A percentile compares a stretch with the other conserved stretches of the same genome.
Conservation (phyloP, 352 stramenopile species). For the Phytopythium boreale region DNA sequence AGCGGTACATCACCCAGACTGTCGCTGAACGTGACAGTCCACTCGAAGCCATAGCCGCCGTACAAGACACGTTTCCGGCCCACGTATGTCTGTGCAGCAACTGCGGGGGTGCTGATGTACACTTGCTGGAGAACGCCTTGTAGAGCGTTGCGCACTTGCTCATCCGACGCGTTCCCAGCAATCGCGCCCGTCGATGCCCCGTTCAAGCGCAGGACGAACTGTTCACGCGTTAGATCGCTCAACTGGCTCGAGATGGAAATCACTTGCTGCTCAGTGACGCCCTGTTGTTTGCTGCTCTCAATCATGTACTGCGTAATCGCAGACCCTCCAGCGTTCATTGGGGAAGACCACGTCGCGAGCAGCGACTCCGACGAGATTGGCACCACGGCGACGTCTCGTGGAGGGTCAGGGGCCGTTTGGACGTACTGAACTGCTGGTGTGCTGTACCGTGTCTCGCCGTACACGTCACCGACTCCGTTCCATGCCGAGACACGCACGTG, state of each 20-base stretch:
- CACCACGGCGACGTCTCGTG: conserved; percentile 46
- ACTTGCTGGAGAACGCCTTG: not conserved
- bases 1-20: conserved; percentile 50
- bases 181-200: conserved; percentile 18
- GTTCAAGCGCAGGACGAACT: conserved; percentile 30
- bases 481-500: conserved; percentile 91
- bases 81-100: conserved; percentile 20
- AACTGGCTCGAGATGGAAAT: conserved; percentile 39
- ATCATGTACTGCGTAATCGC: conserved; percentile 44
- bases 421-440: conserved; percentile 64
- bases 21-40: conserved; percentile 61
- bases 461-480: conserved; percentile 89
- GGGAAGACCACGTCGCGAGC: conserved; percentile 48
- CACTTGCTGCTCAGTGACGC: conserved; percentile 57
- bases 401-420: conserved; percentile 31
- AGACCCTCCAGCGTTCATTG: conserved; percentile 50
- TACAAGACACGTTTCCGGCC: conserved; percentile 42
- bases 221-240: conserved; percentile 25
- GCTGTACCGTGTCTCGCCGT: conserved; percentile 74
- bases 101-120: not conserved
- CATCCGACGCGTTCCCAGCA: conserved; percentile 34
- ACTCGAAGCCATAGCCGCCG: conserved; percentile 62
- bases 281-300: conserved; percentile 57
- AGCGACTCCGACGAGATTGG: conserved; percentile 30
- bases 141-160: conserved; percentile 21